phyloP scores from a whole-genome alignment of 2,329 filamentous ascomycete species.

The Rhytidhysteron rufulum region DNA sequence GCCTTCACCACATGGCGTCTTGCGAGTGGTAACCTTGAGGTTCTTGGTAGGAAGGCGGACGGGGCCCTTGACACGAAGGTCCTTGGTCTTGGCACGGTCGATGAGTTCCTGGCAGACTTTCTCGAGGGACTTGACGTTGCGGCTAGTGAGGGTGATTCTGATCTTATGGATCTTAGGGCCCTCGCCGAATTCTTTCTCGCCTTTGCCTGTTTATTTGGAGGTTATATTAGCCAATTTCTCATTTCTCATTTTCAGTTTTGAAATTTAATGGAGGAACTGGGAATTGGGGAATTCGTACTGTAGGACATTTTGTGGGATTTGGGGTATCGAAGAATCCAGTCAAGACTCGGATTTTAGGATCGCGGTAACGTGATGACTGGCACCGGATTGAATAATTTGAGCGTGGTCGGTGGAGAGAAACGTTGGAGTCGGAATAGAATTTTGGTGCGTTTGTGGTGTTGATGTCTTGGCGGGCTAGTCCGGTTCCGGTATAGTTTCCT shows the following conservation, averaged over 20 bases:
- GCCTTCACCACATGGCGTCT: conserved; percentile 99
- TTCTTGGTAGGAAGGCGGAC: conserved; percentile 97
- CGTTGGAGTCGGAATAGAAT: background rate
- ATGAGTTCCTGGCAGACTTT: conserved; percentile 95
- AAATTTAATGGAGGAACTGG: conserved; percentile 95
- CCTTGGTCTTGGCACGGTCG: conserved; percentile 97
- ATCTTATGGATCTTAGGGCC: conserved; percentile 96
- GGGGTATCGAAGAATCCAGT: conserved; percentile 34
- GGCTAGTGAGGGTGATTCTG: conserved; percentile 93
- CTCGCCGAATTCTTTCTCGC: conserved; percentile 88
- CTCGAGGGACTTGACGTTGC: conserved; percentile 94
- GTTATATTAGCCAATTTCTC: conserved; percentile 8
- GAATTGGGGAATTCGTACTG: conserved; percentile 31
- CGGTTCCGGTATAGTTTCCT: background rate
- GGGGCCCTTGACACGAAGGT: conserved; percentile 96
- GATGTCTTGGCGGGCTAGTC: background rate
- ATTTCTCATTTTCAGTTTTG: background rate
- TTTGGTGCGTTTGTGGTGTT: background rate
- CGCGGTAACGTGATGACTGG: conserved; percentile 55
- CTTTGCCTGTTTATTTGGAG: conserved; percentile 60
- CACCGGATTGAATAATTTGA: conserved; percentile 20
- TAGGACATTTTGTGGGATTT: conserved; percentile 32
- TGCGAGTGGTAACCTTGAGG: conserved; percentile 94
- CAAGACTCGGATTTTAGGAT: conserved; percentile 45
- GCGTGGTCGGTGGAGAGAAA: conserved; percentile 1